Percentiles rank a stretch among this genome's conserved stretches.
Evolutionary conservation across 768 basidiomycete genomes (phyloP).

Genomic region (Cystobasidiopsis lactophilus): DNA sequence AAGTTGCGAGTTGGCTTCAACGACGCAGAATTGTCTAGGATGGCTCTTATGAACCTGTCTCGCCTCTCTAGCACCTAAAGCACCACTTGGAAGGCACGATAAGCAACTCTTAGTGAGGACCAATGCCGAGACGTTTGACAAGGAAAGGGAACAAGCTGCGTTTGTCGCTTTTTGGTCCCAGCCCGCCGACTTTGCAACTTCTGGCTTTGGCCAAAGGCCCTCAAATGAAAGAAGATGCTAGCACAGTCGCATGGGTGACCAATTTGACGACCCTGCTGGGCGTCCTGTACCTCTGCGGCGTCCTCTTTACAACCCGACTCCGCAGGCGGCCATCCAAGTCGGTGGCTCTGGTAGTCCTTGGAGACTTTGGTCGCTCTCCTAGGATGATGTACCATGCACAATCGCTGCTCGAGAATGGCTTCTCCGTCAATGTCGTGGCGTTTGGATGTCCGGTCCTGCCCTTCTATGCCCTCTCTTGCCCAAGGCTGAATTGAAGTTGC

Average conservation of each 20-base stretch:
- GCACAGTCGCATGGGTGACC: neutral
- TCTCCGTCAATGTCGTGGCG: conserved; percentile 59
- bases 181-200: neutral
- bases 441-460: conserved; percentile 40
- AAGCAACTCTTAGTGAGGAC: neutral
- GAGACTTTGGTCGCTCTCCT: conserved; percentile 86
- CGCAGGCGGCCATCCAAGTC: conserved; percentile 23
- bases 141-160: neutral
- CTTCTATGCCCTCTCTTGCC: neutral
- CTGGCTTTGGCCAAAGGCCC: neutral
- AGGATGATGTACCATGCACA: conserved; percentile 98
- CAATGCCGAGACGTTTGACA: neutral
- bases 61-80: neutral
- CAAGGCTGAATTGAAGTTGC: neutral
- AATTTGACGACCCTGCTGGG: neutral
- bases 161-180: neutral
- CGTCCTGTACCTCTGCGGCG: neutral
- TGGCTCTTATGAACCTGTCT: too few species aligned
- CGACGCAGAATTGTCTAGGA: too few species aligned
- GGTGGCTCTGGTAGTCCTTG: conserved; percentile 75
- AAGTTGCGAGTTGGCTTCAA: too few species aligned
- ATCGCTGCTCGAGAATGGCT: conserved; percentile 61
- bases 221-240: neutral
- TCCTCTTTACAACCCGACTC: neutral
- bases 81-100: neutral